A percentile compares a stretch with the other conserved stretches of the same genome.
Conservation (phyloP, 2,329 filamentous ascomycete genomes). For the Talaromyces sp. region DNA sequence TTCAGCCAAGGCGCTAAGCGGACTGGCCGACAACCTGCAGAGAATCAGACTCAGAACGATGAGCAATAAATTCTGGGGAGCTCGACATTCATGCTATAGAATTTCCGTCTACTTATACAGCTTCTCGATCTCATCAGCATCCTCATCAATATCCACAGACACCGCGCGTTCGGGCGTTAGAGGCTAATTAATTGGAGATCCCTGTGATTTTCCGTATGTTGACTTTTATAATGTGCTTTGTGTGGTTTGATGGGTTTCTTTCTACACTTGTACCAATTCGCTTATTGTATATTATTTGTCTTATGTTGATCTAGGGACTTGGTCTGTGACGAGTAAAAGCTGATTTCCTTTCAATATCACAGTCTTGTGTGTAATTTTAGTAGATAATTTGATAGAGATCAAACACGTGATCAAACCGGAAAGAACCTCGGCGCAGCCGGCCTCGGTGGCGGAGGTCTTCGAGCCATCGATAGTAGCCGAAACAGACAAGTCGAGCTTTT, state of each 20-base stretch:
- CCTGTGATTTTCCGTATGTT: background rate
- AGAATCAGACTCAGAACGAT: background rate
- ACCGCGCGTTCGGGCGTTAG: constrained; percentile 1
- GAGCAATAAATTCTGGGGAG: background rate
- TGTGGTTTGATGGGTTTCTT: background rate
- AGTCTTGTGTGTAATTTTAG: too few relatives aligned
- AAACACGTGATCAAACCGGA: constrained; percentile 3
- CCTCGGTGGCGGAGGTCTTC: background rate
- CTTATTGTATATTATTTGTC: constrained; percentile 9
- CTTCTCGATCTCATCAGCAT: background rate
- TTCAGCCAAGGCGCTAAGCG: constrained; percentile 33
- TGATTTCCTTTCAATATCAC: background rate
- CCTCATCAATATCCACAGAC: background rate
- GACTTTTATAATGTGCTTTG: constrained; percentile 5
- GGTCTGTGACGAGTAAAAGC: background rate
- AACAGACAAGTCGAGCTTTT: background rate
- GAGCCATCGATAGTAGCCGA: background rate
- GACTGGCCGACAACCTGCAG: background rate
- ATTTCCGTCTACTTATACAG: background rate
- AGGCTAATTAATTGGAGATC: background rate
- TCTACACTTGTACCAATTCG: background rate
- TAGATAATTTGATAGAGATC: background rate
- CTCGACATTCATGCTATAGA: background rate
- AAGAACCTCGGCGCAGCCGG: constrained; percentile 8
- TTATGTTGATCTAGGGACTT: background rate